Conservation (phyloP, 1,139 yeast species). For the Saccharomyces pastorianus region DNA sequence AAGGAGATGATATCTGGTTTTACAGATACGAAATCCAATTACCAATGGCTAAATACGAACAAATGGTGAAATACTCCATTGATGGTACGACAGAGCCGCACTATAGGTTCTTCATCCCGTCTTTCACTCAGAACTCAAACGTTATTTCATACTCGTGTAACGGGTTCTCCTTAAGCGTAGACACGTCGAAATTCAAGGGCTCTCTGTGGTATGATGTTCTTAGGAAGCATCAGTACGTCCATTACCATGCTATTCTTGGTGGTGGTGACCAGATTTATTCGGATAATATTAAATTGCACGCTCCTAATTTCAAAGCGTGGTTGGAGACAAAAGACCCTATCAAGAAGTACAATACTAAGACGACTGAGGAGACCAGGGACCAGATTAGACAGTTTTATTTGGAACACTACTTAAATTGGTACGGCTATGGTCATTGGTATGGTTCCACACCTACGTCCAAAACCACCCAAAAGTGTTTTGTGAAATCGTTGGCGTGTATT, state of each 20-base stretch:
- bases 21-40: too few species aligned
- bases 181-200: slow-evolving; percentile 57
- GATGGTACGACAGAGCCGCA: slow-evolving; percentile 27
- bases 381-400: slow-evolving; percentile 63
- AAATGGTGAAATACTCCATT: too few species aligned
- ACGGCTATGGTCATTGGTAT: slow-evolving; percentile 78
- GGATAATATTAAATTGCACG: slow-evolving; percentile 64
- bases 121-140: slow-evolving; percentile 42
- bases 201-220: slow-evolving; percentile 83
- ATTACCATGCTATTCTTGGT: slow-evolving; percentile 90
- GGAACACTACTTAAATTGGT: slow-evolving; percentile 74
- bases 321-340: slow-evolving; percentile 42
- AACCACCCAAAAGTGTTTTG: slow-evolving; percentile 60
- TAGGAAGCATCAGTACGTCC: slow-evolving; percentile 49
- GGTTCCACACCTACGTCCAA: slow-evolving; percentile 49
- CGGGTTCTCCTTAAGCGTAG: slow-evolving; percentile 78
- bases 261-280: slow-evolving; percentile 92
- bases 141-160: slow-evolving; percentile 79
- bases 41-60: too few species aligned
- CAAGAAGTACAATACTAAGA: slow-evolving; percentile 38
- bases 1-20: too few species aligned
- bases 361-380: slow-evolving; percentile 40
- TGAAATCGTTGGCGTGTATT: slow-evolving; percentile 69
- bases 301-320: slow-evolving; percentile 57
- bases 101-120: slow-evolving; percentile 32